Evolutionary conservation across 164 flowering plant species (phyloP).

Genomic region (grape (Vitis vinifera)): DNA sequence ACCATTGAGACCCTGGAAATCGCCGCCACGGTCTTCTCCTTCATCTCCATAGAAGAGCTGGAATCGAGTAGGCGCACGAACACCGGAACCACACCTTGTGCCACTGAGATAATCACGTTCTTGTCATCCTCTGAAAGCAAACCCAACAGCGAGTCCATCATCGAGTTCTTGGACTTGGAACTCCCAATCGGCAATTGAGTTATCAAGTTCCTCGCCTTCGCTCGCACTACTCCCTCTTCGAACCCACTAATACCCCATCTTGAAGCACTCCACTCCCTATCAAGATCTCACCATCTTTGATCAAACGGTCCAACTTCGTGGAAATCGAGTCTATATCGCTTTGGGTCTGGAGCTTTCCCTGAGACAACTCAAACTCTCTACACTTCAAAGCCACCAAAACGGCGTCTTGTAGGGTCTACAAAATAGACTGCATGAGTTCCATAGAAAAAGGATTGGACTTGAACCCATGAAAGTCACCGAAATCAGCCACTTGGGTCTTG

Average conservation of each 20-base stretch:
- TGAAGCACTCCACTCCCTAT: constrained; percentile 56
- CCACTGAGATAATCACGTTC: constrained; percentile 80
- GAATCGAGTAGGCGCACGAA: constrained; percentile 67
- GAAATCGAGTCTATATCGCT: constrained; percentile 51
- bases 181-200: constrained; percentile 82
- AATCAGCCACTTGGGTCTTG: constrained; percentile 36
- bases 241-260: constrained; percentile 20
- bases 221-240: constrained; percentile 47
- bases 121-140: constrained; percentile 74
- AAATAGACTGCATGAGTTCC: constrained; percentile 43
- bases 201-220: constrained; percentile 56
- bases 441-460: constrained; percentile 41
- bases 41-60: constrained; percentile 44
- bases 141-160: constrained; percentile 60
- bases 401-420: constrained; percentile 36
- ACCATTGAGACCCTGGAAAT: constrained; percentile 73
- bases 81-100: constrained; percentile 78
- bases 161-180: constrained; percentile 56
- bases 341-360: constrained; percentile 68
- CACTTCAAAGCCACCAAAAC: constrained; percentile 35
- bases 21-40: constrained; percentile 69
- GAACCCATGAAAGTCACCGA: constrained; percentile 32
- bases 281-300: constrained; percentile 49
- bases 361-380: constrained; percentile 22
- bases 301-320: constrained; percentile 42